phyloP scores from a whole-genome alignment of 2,329 filamentous ascomycete species.

The Aspergillus eucalypticola region DNA sequence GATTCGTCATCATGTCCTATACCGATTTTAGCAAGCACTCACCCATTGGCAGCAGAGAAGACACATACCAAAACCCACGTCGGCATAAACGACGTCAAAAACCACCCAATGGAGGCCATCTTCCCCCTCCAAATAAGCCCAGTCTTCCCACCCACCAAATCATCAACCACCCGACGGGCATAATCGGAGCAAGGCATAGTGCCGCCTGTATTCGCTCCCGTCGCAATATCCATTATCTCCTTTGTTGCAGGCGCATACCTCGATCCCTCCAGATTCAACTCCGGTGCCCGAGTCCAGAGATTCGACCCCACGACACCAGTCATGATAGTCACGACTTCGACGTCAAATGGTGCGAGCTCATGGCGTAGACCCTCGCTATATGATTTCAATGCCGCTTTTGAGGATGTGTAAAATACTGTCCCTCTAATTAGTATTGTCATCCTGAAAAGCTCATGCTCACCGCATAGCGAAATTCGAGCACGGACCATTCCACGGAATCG shows the following conservation, averaged over 20 bases:
- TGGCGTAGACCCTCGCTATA: constrained; percentile 25
- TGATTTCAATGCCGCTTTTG: constrained; percentile 26
- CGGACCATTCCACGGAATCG: constrained; percentile 9
- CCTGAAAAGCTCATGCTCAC: no score
- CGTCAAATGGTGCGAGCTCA: constrained; percentile 27
- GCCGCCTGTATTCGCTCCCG: constrained; percentile 2
- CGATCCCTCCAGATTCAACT: constrained; percentile 19
- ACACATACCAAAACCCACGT: constrained; percentile 20
- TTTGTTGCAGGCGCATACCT: constrained; percentile 19
- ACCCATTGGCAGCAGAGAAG: neutral
- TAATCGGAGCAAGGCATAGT: constrained; percentile 13
- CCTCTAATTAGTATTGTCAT: no score
- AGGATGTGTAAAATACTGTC: constrained; percentile 22
- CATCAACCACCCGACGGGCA: constrained; percentile 24
- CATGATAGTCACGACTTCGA: constrained; percentile 26
- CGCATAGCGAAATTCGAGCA: neutral
- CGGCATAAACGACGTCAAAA: constrained; percentile 12
- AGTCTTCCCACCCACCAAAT: constrained; percentile 24
- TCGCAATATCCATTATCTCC: constrained; percentile 7
- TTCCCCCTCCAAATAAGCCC: constrained; percentile 24
- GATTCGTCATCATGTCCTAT: neutral
- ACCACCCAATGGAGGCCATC: constrained; percentile 14
- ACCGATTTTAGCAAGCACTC: neutral
- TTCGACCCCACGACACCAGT: constrained; percentile 22
- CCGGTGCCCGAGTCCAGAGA: constrained; percentile 15